These are phyloP conservation scores for Russula griseocarnosa DNA, from an alignment of 768 basidiomycete genomes.

Conservation along the genomic window DNA sequence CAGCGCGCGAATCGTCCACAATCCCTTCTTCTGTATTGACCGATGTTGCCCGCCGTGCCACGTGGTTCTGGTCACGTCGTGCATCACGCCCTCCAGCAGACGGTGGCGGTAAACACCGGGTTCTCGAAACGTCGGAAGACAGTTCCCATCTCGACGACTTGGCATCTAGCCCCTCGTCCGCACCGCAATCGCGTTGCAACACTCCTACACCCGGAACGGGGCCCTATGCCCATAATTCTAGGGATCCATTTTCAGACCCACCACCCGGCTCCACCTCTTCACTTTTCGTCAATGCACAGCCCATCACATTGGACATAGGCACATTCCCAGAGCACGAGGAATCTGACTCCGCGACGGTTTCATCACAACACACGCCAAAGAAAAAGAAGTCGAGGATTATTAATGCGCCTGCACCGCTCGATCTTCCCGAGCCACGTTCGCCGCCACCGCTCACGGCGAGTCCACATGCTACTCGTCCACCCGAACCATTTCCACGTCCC, in stretches of 20 bases:
- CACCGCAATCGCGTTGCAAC: conserved; percentile 40
- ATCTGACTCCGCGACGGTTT: not conserved
- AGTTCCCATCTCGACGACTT: conserved; percentile 53
- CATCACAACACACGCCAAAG: conserved; percentile 21
- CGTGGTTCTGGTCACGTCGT: conserved; percentile 50
- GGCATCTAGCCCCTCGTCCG: conserved; percentile 35
- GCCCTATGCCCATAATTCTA: conserved; percentile 23
- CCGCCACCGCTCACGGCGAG: conserved; percentile 47
- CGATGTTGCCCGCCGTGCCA: conserved; percentile 57
- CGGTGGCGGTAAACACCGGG: conserved; percentile 47
- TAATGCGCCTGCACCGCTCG: conserved; percentile 53
- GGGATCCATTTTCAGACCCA: conserved; percentile 51
- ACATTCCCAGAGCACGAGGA: conserved; percentile 9
- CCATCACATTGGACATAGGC: conserved; percentile 33
- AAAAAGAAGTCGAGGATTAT: conserved; percentile 28
- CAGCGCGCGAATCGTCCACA: conserved; percentile 53
- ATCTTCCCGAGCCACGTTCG: conserved; percentile 55
- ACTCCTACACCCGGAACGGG: conserved; percentile 28
- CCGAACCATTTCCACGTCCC: conserved; percentile 39
- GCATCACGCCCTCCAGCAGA: conserved; percentile 35
- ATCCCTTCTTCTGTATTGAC: conserved; percentile 47
- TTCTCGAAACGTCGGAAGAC: conserved; percentile 48
- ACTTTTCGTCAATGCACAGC: conserved; percentile 42
- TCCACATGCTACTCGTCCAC: conserved; percentile 37
- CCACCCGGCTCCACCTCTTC: conserved; percentile 46